These are phyloP conservation scores for Paulownia fortunei DNA, from an alignment of 257 asterid genomes.

Conservation along the genomic window DNA sequence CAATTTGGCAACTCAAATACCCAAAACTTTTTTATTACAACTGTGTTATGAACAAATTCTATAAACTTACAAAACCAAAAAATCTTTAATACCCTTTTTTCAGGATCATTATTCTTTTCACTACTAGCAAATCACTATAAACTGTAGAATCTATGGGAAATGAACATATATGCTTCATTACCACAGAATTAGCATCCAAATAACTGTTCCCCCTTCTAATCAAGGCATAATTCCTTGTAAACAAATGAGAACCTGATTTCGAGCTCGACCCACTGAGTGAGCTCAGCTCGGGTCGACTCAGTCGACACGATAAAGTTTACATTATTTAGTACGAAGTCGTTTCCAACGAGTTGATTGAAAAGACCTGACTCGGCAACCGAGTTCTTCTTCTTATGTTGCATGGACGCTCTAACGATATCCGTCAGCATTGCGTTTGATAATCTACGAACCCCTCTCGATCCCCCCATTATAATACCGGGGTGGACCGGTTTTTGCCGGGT, in stretches of 20 bases:
- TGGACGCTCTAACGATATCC: constrained; percentile 59
- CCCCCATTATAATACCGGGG: constrained; percentile 71
- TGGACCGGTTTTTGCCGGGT: constrained; percentile 44
- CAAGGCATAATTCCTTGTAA: constrained; percentile 33
- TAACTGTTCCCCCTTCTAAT: constrained; percentile 68
- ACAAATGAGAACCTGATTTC: constrained; percentile 35
- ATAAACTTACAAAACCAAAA: constrained; percentile 7
- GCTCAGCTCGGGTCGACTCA: constrained; percentile 73
- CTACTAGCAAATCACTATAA: constrained; percentile 72
- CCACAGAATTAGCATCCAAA: constrained; percentile 47
- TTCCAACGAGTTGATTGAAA: constrained; percentile 73
- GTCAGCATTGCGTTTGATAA: constrained; percentile 63
- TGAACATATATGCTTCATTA: constrained; percentile 68
- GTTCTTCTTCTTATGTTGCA: constrained; percentile 69
- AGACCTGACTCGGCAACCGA: constrained; percentile 56
- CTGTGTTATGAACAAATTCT: constrained; percentile 57
- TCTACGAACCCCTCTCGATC: constrained; percentile 78
- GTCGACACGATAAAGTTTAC: constrained; percentile 54
- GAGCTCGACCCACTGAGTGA: constrained; percentile 51
- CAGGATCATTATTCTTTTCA: not conserved
- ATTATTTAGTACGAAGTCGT: constrained; percentile 58
- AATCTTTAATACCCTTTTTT: constrained; percentile 20
- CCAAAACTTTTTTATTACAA: constrained; percentile 27
- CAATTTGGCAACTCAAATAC: not conserved
- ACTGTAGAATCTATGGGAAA: constrained; percentile 64